Conservation (phyloP, 257 asterid species). For the Solanum corneliomulleri region DNA sequence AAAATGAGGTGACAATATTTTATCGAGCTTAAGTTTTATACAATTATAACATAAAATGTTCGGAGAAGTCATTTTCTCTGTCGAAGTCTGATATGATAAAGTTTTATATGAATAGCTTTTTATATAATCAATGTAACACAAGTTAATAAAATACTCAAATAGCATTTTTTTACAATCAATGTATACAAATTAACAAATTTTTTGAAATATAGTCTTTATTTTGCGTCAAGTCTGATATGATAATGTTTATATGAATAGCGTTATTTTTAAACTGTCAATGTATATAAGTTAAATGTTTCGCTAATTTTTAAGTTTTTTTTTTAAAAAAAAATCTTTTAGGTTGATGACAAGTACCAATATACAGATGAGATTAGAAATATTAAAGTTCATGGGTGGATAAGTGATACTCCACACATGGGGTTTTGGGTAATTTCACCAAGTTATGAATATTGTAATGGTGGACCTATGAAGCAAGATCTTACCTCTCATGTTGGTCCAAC, state of each 20-base stretch:
- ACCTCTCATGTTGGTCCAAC: constrained; percentile 54
- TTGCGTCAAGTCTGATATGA: background rate
- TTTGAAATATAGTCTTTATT: background rate
- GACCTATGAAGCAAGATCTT: constrained; percentile 51
- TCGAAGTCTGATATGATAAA: background rate
- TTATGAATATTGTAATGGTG: constrained; percentile 53
- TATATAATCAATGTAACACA: background rate
- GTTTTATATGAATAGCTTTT: background rate
- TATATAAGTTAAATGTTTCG: background rate
- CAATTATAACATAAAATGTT: background rate
- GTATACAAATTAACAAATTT: background rate
- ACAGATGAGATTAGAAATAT: constrained; percentile 40
- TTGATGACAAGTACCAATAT: constrained; percentile 66
- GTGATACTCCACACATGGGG: constrained; percentile 22
- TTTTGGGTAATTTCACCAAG: constrained; percentile 68
- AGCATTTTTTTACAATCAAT: background rate
- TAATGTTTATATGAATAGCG: background rate
- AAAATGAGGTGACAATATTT: constrained; percentile 12
- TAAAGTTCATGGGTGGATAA: constrained; percentile 64
- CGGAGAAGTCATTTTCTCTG: accelerated
- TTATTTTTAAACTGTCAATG: background rate
- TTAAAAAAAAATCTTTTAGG: constrained; percentile 12
- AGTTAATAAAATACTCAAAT: background rate
- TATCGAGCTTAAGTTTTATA: background rate
- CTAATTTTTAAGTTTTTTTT: background rate